These are phyloP conservation scores for Filosporella fistucella DNA, from an alignment of 495 filamentous ascomycete species.

Conservation along the genomic window DNA sequence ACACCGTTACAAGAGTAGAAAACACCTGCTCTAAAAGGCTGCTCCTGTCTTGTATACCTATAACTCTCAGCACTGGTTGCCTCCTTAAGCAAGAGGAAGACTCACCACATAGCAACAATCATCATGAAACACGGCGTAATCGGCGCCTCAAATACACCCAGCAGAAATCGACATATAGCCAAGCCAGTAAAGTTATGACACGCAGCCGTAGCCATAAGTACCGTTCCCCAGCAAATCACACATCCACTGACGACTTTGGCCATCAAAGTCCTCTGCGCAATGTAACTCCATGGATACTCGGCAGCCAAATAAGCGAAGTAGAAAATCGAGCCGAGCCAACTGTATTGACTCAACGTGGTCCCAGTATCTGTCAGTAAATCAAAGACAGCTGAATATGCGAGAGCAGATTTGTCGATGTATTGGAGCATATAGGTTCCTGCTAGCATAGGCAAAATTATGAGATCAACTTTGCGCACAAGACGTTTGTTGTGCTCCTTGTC, in stretches of 20 bases:
- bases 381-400: slow-evolving; percentile 51
- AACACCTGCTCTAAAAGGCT: slow-evolving; percentile 33
- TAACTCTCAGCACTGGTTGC: not conserved
- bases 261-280: slow-evolving; percentile 37
- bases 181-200: slow-evolving; percentile 31
- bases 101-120: slow-evolving; percentile 56
- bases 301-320: slow-evolving; percentile 32
- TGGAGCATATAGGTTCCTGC: slow-evolving; percentile 48
- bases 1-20: slow-evolving; percentile 29
- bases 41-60: slow-evolving; percentile 33
- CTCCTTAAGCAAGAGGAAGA: not conserved
- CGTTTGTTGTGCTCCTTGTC: slow-evolving; percentile 4
- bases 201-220: slow-evolving; percentile 36
- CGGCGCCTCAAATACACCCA: slow-evolving; percentile 29
- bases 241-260: slow-evolving; percentile 32
- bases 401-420: slow-evolving; percentile 54
- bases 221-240: slow-evolving; percentile 30
- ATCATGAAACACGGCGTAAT: slow-evolving; percentile 30
- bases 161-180: slow-evolving; percentile 32
- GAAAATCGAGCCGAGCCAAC: slow-evolving; percentile 32
- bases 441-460: slow-evolving; percentile 37
- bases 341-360: slow-evolving; percentile 47
- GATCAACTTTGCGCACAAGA: not conserved
- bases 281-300: slow-evolving; percentile 42
- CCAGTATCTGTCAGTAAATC: slow-evolving; percentile 45